Conservation (phyloP, 169 alveolate species). For the Besnoitia besnoiti region DNA sequence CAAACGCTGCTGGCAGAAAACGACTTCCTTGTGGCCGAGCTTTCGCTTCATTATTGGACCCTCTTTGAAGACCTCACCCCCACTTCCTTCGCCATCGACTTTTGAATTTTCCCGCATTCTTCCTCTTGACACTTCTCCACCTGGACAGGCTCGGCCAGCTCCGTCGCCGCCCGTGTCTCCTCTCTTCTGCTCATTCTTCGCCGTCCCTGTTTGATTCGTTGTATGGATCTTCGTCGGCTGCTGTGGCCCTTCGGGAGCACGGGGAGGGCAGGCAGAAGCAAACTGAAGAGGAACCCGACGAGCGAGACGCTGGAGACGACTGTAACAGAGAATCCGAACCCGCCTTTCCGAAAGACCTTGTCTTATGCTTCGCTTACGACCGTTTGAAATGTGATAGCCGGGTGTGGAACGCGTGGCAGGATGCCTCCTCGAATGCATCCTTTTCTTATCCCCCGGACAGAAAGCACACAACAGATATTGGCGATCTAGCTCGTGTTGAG, state of each 20-base stretch:
- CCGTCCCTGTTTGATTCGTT: background rate
- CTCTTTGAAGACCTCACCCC: slow-evolving; percentile 8
- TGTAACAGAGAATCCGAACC: background rate
- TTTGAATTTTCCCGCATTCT: background rate
- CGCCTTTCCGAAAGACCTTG: background rate
- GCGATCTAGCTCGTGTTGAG: background rate
- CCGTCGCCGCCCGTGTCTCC: background rate
- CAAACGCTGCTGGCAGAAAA: background rate
- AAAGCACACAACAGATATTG: background rate
- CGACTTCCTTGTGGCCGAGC: slow-evolving; percentile 2
- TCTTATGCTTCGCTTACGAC: background rate
- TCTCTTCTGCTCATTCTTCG: background rate
- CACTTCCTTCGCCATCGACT: background rate
- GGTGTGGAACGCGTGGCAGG: background rate
- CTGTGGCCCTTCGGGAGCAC: too few relatives aligned
- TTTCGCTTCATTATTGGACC: slow-evolving; percentile 5
- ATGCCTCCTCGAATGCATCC: background rate
- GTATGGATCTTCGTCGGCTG: too few relatives aligned
- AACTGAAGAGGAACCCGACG: background rate
- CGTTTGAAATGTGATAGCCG: background rate
- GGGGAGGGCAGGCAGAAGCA: background rate
- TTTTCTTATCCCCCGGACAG: background rate
- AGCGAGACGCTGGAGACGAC: background rate
- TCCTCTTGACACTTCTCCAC: background rate
- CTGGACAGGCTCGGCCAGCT: background rate